phyloP scores from a whole-genome alignment of 768 basidiomycete genomes.

The Hydnum rufescens region DNA sequence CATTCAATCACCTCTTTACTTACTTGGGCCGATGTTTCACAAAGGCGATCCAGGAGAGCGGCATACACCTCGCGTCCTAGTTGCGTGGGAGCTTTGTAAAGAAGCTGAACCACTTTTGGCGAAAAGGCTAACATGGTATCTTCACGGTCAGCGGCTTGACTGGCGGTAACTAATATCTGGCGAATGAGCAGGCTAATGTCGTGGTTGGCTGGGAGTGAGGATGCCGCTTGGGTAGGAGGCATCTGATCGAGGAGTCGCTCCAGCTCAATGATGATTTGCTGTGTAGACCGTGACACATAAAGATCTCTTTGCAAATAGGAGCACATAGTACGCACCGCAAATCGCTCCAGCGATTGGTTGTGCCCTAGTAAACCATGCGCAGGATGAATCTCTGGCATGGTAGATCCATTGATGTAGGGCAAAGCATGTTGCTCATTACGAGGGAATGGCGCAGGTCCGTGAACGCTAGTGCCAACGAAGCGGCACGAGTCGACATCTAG shows the following conservation, averaged over 20 bases:
- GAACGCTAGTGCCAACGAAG: too few relatives aligned
- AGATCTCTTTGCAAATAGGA: too few relatives aligned
- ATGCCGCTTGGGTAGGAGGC: too few relatives aligned
- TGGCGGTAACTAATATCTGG: constrained; percentile 66
- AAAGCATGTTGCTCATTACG: too few relatives aligned
- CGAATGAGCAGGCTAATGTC: constrained; percentile 72
- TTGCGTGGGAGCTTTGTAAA: constrained; percentile 75
- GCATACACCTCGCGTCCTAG: constrained; percentile 89
- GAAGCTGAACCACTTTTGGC: constrained; percentile 85
- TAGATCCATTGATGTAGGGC: neutral
- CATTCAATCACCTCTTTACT: constrained; percentile 93
- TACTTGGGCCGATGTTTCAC: constrained; percentile 75
- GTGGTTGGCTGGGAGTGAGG: constrained; percentile 71
- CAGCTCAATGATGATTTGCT: constrained; percentile 42
- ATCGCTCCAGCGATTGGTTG: constrained; percentile 69
- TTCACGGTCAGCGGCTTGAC: constrained; percentile 55
- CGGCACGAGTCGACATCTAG: neutral
- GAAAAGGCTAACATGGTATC: constrained; percentile 83
- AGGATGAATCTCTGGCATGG: neutral
- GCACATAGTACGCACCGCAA: constrained; percentile 31
- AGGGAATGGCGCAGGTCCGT: too few relatives aligned
- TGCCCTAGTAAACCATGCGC: neutral
- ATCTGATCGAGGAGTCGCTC: constrained; percentile 66
- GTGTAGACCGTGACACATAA: too few relatives aligned
- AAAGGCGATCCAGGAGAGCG: constrained; percentile 69